phyloP scores from a whole-genome alignment of 768 basidiomycete genomes.

The Lentinula detonsa region DNA sequence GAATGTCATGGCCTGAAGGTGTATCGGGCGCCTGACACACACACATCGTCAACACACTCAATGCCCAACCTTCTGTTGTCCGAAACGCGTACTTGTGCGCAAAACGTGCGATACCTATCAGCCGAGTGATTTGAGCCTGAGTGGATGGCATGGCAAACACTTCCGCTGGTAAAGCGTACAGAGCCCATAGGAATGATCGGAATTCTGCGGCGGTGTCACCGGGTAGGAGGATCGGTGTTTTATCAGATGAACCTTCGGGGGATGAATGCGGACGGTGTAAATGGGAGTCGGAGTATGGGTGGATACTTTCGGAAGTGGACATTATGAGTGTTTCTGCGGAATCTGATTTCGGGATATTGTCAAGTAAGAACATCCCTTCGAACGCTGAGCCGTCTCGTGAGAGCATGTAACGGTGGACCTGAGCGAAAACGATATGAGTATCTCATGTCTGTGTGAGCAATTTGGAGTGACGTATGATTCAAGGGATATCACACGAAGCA shows the following conservation, averaged over 20 bases:
- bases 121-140: slow-evolving; percentile 32
- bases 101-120: slow-evolving; percentile 43
- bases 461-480: background rate
- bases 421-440: background rate
- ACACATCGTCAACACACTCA: slow-evolving; percentile 34
- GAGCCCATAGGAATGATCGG: slow-evolving; percentile 42
- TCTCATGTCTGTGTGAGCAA: background rate
- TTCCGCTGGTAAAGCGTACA: slow-evolving; percentile 46
- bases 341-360: slow-evolving; percentile 18
- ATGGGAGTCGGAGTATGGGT: background rate
- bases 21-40: slow-evolving; percentile 23
- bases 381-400: slow-evolving; percentile 40
- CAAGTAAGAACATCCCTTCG: slow-evolving; percentile 40
- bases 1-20: background rate
- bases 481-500: background rate
- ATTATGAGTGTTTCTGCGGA: slow-evolving; percentile 18
- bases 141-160: slow-evolving; percentile 28
- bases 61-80: slow-evolving; percentile 43
- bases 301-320: slow-evolving; percentile 1
- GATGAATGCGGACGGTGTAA: slow-evolving; percentile 17
- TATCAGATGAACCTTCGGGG: slow-evolving; percentile 43
- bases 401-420: slow-evolving; percentile 20
- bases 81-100: slow-evolving; percentile 55
- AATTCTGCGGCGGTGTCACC: slow-evolving; percentile 47
- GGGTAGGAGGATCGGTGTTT: slow-evolving; percentile 41